Percentiles rank a stretch among this genome's conserved stretches.
Conservation (phyloP, 2,329 filamentous ascomycete species). For the Cryoendolithus antarcticus region DNA sequence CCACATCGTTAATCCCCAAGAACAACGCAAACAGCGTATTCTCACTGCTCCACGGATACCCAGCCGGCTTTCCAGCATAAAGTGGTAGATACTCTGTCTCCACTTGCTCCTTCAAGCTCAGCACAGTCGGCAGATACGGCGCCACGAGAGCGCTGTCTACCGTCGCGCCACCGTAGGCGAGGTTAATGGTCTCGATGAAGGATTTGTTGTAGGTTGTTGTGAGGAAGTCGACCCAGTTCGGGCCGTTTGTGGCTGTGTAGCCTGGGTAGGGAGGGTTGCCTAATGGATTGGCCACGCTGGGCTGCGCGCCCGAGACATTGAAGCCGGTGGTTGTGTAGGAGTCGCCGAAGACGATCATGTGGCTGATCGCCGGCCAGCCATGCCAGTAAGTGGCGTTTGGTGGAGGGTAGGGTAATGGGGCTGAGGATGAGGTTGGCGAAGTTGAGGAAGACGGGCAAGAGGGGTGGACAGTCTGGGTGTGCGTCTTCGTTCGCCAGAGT, state of each 20-base stretch:
- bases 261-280: conserved; percentile 47
- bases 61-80: conserved; percentile 16
- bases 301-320: conserved; percentile 38
- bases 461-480: no score
- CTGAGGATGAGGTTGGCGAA: no score
- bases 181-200: conserved; percentile 37
- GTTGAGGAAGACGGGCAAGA: no score
- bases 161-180: conserved; percentile 37
- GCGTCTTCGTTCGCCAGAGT: no score
- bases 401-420: no score
- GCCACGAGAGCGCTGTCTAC: conserved; percentile 36
- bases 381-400: no score
- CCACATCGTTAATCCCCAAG: conserved; percentile 47
- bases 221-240: conserved; percentile 44
- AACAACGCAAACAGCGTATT: conserved; percentile 27
- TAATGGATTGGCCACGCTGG: conserved; percentile 42
- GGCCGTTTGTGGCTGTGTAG: conserved; percentile 27
- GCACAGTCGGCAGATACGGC: conserved; percentile 37
- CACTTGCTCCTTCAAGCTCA: conserved; percentile 42
- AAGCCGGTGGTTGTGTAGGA: conserved; percentile 51
- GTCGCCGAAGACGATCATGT: conserved; percentile 32
- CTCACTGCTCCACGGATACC: conserved; percentile 28
- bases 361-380: no score
- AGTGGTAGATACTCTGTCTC: conserved; percentile 29
- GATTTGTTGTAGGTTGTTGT: conserved; percentile 34